A percentile compares a stretch with the other conserved stretches of the same genome.
These are phyloP conservation scores for Macrophomina pseudophaseolina DNA, from an alignment of 2,329 filamentous ascomycete species.

Conservation along the genomic window DNA sequence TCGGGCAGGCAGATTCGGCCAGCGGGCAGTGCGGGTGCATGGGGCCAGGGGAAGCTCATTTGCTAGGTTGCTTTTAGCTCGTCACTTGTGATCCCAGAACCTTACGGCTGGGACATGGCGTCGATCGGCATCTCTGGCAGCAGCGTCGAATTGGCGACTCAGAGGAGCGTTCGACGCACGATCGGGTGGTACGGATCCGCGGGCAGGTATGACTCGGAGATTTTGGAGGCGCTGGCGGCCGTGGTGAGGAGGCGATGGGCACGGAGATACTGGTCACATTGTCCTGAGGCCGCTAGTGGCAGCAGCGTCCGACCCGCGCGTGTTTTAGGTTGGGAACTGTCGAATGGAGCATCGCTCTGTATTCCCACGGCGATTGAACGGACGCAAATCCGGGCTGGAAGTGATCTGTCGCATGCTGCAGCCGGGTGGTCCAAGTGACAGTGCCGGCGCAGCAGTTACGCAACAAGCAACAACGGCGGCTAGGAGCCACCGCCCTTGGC, in stretches of 20 bases:
- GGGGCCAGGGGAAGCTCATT: slow-evolving; percentile 24
- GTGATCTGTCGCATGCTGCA: slow-evolving; percentile 25
- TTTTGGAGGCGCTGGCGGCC: slow-evolving; percentile 10
- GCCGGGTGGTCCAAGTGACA: slow-evolving; percentile 11
- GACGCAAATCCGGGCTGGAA: slow-evolving; percentile 20
- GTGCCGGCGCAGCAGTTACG: slow-evolving; percentile 16
- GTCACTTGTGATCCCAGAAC: slow-evolving; percentile 25
- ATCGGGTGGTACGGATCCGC: slow-evolving; percentile 17
- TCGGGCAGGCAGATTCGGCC: slow-evolving; percentile 3
- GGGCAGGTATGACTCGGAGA: slow-evolving; percentile 16
- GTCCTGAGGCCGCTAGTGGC: slow-evolving; percentile 6
- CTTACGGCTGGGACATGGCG: slow-evolving; percentile 24
- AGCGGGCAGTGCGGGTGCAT: slow-evolving; percentile 5
- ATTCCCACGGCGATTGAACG: slow-evolving; percentile 13
- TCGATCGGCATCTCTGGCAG: slow-evolving; percentile 24
- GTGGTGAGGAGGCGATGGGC: background rate
- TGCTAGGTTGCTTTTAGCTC: slow-evolving; percentile 23
- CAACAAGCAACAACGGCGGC: slow-evolving; percentile 18
- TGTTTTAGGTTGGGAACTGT: slow-evolving; percentile 23
- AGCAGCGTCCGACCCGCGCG: slow-evolving; percentile 3
- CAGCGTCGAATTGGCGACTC: slow-evolving; percentile 16
- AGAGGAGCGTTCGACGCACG: background rate
- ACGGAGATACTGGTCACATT: slow-evolving; percentile 11
- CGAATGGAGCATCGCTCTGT: background rate
- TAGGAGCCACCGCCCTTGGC: background rate